Base-by-base conservation (phyloP, 2,329 filamentous ascomycete species). In the Verruconis gallopava region DNA sequence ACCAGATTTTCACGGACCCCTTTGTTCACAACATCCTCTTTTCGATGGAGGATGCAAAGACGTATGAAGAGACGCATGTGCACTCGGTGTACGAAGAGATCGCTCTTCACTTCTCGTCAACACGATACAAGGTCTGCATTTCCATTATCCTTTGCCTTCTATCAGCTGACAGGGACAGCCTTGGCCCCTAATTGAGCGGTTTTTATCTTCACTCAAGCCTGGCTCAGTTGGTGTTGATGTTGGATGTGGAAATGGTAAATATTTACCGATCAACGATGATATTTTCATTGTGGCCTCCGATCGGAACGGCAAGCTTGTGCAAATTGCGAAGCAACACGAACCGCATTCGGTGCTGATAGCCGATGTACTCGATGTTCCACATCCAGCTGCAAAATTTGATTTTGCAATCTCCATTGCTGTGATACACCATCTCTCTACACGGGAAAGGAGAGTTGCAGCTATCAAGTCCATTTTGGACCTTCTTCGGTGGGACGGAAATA, bases 191-290 rank as follows among this genome's bases (percentile, higher is more conserved):
- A 83, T 96, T 43, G 75, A 86, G 48, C 67, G 68, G 25, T 96
- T 95, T 58, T 72, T 96, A 25, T 64, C 68, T 38, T 65, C 67
- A 21, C 73, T 82, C 37, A 57, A 69, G 0, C 64, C 77, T 11
- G 89, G 88, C 19, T 73, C 83, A 38, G 64, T 96, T 43, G 91
- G 91, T 6, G 70, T 94, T 21, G 91, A 98, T 61, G 71, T 96
- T 44, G 91, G 91, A 46, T 96, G 91, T 63, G 91, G 91, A 46
- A 98, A 98, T 64, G 91, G 91, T 51, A 96, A 96, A 68, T 95
- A 96, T 59, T 68, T 96, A 46, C 67, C 73, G 46, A 81, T 93
- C 44, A 93, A 93, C 62, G 71, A 69, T 17, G 63, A 75, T 51
- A 64, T 94, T 38, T 86, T 83, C 64, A 80, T 95, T 42, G 59